Conservation (phyloP, 2,329 filamentous ascomycete genomes). For the Teratosphaeria gauchensis region DNA sequence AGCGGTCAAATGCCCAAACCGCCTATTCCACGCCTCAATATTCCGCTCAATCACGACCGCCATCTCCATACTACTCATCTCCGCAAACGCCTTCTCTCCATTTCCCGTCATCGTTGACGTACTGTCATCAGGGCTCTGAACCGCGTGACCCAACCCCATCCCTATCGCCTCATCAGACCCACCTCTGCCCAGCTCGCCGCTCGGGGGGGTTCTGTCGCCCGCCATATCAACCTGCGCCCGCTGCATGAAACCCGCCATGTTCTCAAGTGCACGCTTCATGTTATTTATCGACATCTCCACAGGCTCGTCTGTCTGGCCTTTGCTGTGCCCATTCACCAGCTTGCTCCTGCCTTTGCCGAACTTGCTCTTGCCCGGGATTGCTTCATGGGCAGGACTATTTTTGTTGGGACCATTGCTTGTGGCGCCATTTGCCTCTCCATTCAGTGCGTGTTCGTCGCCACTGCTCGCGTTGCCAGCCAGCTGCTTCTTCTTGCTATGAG, state of each 20-base stretch:
- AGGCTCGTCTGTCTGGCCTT: slow-evolving; percentile 51
- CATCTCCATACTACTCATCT: slow-evolving; percentile 74
- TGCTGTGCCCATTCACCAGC: slow-evolving; percentile 26
- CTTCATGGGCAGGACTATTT: slow-evolving; percentile 4
- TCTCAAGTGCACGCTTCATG: slow-evolving; percentile 57
- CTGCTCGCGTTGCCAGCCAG: slow-evolving; percentile 8
- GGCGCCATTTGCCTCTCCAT: slow-evolving; percentile 5
- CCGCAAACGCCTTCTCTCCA: slow-evolving; percentile 57
- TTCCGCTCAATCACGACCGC: slow-evolving; percentile 77
- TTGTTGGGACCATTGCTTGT: slow-evolving; percentile 7
- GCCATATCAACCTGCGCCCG: slow-evolving; percentile 82
- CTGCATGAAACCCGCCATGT: slow-evolving; percentile 81
- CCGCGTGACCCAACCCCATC: slow-evolving; percentile 22
- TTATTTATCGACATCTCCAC: slow-evolving; percentile 51
- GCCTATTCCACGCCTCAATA: slow-evolving; percentile 32
- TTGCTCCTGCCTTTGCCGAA: slow-evolving; percentile 15
- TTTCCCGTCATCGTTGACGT: neutral
- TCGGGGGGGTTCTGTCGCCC: slow-evolving; percentile 42
- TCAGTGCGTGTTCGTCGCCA: slow-evolving; percentile 12
- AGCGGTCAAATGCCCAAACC: slow-evolving; percentile 4
- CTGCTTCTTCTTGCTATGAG: slow-evolving; percentile 18
- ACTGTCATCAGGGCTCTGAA: slow-evolving; percentile 2
- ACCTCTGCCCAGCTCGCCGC: slow-evolving; percentile 10
- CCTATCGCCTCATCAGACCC: slow-evolving; percentile 11
- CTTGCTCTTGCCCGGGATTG: slow-evolving; percentile 3